These are phyloP conservation scores for Rhodotorula babjevae DNA, from an alignment of 768 basidiomycete species.

Conservation along the genomic window DNA sequence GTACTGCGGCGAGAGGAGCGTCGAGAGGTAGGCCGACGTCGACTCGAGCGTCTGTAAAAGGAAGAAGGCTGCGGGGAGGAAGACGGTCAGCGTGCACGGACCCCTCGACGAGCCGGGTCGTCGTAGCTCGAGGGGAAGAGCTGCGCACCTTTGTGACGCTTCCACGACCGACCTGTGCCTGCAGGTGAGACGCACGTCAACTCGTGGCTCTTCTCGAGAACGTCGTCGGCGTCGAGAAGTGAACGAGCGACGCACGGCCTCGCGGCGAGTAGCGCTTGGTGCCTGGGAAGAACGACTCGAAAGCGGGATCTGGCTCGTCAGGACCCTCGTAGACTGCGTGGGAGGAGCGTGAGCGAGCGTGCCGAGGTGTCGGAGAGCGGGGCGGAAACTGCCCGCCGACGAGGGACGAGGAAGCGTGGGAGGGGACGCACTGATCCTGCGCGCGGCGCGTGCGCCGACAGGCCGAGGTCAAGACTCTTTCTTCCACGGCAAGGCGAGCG, in stretches of 20 bases:
- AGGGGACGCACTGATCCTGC: background rate
- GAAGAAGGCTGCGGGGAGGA: conserved; percentile 14
- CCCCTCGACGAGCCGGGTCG: no score
- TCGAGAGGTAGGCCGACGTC: conserved; percentile 11
- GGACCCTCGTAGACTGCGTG: conserved; percentile 20
- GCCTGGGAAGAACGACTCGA: conserved; percentile 20
- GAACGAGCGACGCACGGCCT: background rate
- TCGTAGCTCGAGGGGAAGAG: background rate
- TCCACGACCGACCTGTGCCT: conserved; percentile 18
- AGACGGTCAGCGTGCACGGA: background rate
- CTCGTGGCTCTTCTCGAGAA: no score
- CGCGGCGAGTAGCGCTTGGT: conserved; percentile 29
- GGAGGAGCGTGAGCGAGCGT: background rate
- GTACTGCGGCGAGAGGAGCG: conserved; percentile 12
- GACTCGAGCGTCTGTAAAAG: conserved; percentile 5
- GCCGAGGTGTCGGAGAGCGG: no score
- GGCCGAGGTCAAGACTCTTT: no score
- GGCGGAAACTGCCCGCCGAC: no score
- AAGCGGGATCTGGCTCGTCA: conserved; percentile 29
- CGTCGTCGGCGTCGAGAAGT: background rate
- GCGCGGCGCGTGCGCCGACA: background rate
- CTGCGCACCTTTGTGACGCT: conserved; percentile 12
- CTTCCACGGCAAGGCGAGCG: no score
- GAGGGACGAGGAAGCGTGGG: background rate
- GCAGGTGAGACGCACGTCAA: background rate